Evolutionary conservation across 2,329 filamentous ascomycete species (phyloP), one percentile per base, ranked within the genome.

Genomic region (Nemania serpens): DNA sequence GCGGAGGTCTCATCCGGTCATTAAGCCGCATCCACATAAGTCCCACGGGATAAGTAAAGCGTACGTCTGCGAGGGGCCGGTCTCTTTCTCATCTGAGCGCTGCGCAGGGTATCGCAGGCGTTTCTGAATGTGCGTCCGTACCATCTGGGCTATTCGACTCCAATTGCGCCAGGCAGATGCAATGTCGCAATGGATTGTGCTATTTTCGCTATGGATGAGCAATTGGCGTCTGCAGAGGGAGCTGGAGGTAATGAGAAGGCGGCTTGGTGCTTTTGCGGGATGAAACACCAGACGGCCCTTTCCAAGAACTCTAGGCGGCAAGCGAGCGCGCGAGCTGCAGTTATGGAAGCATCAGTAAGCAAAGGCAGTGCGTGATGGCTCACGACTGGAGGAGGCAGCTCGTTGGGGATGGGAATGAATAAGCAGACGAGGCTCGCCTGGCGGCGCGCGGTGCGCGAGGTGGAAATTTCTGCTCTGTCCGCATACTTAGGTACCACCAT

Each of bases 261-360:
- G 34, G 60, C 48, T 36, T 56, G 55, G 25, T 50, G 43, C 36
- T 59, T 62, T 50, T 34, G 51, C 51, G n/a, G n/a, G 55, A 51
- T 62, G 60, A 59, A 62, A 49, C 34, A 5, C 48, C 41, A 57
- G n/a, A 50, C 37, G 15, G 34, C 36, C 34, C 18, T n/a, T 25
- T 17, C 25, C 7, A 3, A 29, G 46, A 47, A 62, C 53, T 59
- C 51, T 56, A 53, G 29, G 29, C 60, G 56, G 56, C 52, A 62
- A 62, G 60, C 56, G 60, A 62, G 51, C 52, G 59, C 59, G 60
- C 56, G 60, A 62, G 51, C 46, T 49, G 52, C 17, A 18, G 47
- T 7, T 37, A 47, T 42, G 46, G 45, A 41, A 18, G 36, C 53
- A 48, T 48, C 22, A 29, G 29, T n/a, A 49, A 50, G 39, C 46